phyloP scores from a whole-genome alignment of 176 grass and related monocot species.

The Avena eriantha region DNA sequence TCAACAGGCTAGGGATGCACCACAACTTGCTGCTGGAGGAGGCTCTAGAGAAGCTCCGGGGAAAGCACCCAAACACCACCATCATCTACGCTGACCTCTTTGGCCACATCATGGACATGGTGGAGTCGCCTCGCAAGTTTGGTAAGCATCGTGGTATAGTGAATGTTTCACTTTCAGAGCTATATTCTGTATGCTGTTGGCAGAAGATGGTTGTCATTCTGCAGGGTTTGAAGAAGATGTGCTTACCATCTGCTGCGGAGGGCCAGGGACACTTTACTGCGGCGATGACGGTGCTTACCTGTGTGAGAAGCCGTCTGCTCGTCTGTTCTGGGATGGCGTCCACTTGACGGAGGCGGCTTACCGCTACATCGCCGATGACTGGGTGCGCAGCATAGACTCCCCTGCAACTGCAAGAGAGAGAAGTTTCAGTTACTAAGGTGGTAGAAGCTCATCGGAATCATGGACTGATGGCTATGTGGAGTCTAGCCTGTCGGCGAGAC shows the following conservation, averaged over 20 bases:
- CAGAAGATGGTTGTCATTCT: neutral
- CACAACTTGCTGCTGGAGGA: constrained; percentile 58
- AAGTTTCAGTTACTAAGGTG: neutral
- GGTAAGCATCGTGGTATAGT: constrained; percentile 34
- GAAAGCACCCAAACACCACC: constrained; percentile 38
- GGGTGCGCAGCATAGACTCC: constrained; percentile 7
- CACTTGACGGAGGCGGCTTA: constrained; percentile 49
- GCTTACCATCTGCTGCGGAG: constrained; percentile 40
- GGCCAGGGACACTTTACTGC: neutral
- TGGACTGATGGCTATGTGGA: neutral
- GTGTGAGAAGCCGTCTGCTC: constrained; percentile 34
- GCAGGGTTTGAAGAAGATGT: constrained; percentile 40
- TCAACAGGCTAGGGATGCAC: constrained; percentile 43
- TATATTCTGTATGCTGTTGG: neutral
- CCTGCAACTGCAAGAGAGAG: neutral
- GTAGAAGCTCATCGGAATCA: neutral
- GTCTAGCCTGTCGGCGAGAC: neutral
- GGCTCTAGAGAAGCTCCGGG: constrained; percentile 34
- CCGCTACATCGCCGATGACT: constrained; percentile 26
- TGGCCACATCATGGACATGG: constrained; percentile 50
- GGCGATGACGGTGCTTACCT: neutral
- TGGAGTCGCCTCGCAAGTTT: constrained; percentile 45
- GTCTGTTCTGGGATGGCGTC: constrained; percentile 35
- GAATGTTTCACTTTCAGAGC: neutral
- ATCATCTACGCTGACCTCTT: constrained; percentile 65